Base-by-base conservation (phyloP, 139 green algal genomes). In the Auxenochlorella pyrenoidosa region DNA sequence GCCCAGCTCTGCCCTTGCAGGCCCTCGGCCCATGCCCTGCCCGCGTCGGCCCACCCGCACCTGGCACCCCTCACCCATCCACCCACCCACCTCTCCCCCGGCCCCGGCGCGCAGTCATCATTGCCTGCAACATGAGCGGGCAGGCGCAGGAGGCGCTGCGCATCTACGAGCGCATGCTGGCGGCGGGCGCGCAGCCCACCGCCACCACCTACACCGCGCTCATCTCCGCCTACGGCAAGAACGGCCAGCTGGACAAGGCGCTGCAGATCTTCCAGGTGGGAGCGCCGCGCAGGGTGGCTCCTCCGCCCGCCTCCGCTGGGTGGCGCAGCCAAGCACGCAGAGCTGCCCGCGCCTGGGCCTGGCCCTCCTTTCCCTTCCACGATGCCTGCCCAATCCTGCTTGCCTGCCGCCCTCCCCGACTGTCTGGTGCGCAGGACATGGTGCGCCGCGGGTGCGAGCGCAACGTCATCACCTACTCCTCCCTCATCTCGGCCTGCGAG, bases 121-220 rank as follows among this genome's bases (percentile, higher is more conserved):
- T 94, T 65, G 91, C 89, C 32, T 94, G 90, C 90, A 94, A 94
- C 88, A 90, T 91, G 85, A 90, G 85, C 85, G 79, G 83, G 22
- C 88, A 92, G 79, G 91, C 90, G 24, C 87, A 87, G 28, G 91
- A 94, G 84, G 96, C 94, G 38, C 89, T 97, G 40, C 79, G 87
- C 73, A 91, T 98, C 24, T 98, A 97, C 78, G 89, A 95, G 82
- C 90, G 93, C 54, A 98, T 98, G 96, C 84, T 97, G 65, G 89
- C 83, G 13, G 92, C 90, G 59, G 95, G 95, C 26, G 90, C 94
- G 54, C 89, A 92, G 87, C 95, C 95, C 32, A 96, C 91, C 26
- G 93, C 95, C 75, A 98, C 93, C 26, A 98, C 95, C 21, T 97
- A 95, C 91, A 97, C 94, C 3, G 95, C 95, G 19, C 93, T 98